Base-by-base conservation (phyloP, 805 yeast genomes). In the Saccharomycopsis selenospora region DNA sequence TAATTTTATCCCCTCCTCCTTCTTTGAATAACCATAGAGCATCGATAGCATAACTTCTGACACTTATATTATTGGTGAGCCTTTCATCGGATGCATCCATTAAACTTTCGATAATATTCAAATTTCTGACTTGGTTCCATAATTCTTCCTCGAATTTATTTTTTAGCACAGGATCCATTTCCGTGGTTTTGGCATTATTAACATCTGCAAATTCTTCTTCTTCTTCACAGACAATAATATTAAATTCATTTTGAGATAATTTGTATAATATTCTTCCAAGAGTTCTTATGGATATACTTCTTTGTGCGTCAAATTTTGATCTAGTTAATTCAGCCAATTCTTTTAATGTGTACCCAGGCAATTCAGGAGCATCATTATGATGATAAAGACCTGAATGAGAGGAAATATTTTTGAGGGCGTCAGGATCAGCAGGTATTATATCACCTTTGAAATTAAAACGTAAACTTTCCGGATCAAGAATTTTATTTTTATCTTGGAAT, bases 371-470 rank as follows among this genome's bases (percentile, higher is more conserved):
- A 8, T 83, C 87, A 0, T 96, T 75, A 64, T 93, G 99, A 62
- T 93, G 98, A 59, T 88, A 96, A 23, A 93, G 72, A 0, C 96
- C 99, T 36, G 75, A 61, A 36, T 71, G 68, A 0, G 82, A 71
- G 2, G 84, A 79, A 4, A 77, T 63, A 22, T 64, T 63, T 1
- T 66, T 50, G 13, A 66, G 62, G 1, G 22, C 26, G 26, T 79
- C 69, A 44, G 78, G 71, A 0, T 70, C 63, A 4, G 84, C 82
- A 4, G 80, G 70, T 3, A 93, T 70, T 51, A 93, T 63, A 56
- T 85, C 71, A 8, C 97, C 99, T 45, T 79, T 71, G 64, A 93
- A 89, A 59, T 91, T 97, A 60, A 93, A 93, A 54, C 99, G 69
- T 61, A 91, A 68, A 46, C 85, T 88, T 3, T 82, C 64, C 2